Evolutionary conservation across 1,139 yeast species (phyloP).

Genomic region (Sugiyamaella japonica): DNA sequence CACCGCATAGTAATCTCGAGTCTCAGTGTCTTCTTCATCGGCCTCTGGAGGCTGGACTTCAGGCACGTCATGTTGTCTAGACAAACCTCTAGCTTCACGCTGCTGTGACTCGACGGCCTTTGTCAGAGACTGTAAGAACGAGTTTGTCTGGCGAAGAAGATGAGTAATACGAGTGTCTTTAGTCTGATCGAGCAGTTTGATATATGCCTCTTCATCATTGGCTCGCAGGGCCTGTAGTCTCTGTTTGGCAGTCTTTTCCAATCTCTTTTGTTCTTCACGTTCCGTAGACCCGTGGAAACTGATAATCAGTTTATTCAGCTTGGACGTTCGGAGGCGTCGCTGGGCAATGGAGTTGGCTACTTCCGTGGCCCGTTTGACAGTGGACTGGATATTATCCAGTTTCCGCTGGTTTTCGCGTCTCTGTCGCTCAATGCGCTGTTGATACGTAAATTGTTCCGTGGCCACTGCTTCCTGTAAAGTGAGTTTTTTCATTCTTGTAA

Average conservation of each 20-base stretch:
- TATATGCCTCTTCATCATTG: constrained; percentile 96
- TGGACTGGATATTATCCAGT: constrained; percentile 40
- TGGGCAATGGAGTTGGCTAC: constrained; percentile 35
- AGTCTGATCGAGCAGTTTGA: constrained; percentile 91
- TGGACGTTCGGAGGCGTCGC: constrained; percentile 20
- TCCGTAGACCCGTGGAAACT: constrained; percentile 66
- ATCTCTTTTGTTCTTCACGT: constrained; percentile 82
- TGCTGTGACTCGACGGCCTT: constrained; percentile 91
- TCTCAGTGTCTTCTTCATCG: constrained; percentile 43
- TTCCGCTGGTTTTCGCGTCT: constrained; percentile 38
- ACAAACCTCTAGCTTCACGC: constrained; percentile 32
- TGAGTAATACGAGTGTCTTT: constrained; percentile 98
- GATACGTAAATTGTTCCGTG: constrained; percentile 61
- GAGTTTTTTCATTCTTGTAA: constrained; percentile 60
- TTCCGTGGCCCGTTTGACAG: constrained; percentile 42
- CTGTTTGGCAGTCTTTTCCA: constrained; percentile 91
- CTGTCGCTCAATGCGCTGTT: constrained; percentile 52
- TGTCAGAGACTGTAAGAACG: constrained; percentile 87
- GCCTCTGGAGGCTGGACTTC: background rate
- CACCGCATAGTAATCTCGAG: constrained; percentile 87
- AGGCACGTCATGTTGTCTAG: constrained; percentile 14
- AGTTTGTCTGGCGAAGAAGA: constrained; percentile 83
- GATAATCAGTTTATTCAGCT: constrained; percentile 47
- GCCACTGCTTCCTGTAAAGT: constrained; percentile 59
- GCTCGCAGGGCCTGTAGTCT: constrained; percentile 96